A percentile compares a stretch with the other conserved stretches of the same genome.
phyloP scores from a whole-genome alignment of 495 filamentous ascomycete species.

The Echria macrotheca region DNA sequence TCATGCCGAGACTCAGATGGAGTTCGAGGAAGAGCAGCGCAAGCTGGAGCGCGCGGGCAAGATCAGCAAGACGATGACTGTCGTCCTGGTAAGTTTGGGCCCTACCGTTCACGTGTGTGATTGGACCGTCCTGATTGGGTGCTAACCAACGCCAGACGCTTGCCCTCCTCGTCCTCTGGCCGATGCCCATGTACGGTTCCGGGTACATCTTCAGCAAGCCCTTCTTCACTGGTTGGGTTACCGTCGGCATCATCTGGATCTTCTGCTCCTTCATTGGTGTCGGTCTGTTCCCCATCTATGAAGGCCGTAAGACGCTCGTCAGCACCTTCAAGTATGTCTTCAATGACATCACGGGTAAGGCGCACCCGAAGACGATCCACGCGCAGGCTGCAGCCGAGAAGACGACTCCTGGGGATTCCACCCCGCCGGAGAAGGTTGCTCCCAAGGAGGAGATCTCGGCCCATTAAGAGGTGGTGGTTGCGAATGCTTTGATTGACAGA shows the following conservation, averaged over 20 bases:
- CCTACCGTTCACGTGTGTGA: background rate
- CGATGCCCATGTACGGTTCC: conserved; percentile 87
- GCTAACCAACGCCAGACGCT: conserved; percentile 44
- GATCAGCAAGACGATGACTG: conserved; percentile 73
- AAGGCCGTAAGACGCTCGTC: conserved; percentile 65
- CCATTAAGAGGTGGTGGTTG: background rate
- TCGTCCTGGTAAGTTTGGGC: conserved; percentile 44
- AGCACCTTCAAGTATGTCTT: conserved; percentile 61
- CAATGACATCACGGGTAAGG: conserved; percentile 63
- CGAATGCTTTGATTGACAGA: background rate
- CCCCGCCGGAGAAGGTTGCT: conserved; percentile 26
- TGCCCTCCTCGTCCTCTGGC: conserved; percentile 80
- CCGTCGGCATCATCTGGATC: conserved; percentile 82
- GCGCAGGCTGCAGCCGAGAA: conserved; percentile 21
- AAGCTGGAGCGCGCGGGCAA: conserved; percentile 67
- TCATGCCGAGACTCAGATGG: conserved; percentile 28
- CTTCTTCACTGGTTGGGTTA: conserved; percentile 92
- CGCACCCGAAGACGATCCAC: conserved; percentile 34
- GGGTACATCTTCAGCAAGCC: conserved; percentile 83
- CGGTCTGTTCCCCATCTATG: conserved; percentile 76
- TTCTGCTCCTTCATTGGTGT: conserved; percentile 69
- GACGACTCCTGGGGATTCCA: conserved; percentile 21
- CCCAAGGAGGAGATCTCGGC: conserved; percentile 17
- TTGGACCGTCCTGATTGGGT: no score
- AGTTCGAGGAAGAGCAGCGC: conserved; percentile 55